Percentiles rank a stretch among this genome's conserved stretches.
phyloP scores from a whole-genome alignment of 1,284 basidiomycete species.

The Ceratobasidium sp. region DNA sequence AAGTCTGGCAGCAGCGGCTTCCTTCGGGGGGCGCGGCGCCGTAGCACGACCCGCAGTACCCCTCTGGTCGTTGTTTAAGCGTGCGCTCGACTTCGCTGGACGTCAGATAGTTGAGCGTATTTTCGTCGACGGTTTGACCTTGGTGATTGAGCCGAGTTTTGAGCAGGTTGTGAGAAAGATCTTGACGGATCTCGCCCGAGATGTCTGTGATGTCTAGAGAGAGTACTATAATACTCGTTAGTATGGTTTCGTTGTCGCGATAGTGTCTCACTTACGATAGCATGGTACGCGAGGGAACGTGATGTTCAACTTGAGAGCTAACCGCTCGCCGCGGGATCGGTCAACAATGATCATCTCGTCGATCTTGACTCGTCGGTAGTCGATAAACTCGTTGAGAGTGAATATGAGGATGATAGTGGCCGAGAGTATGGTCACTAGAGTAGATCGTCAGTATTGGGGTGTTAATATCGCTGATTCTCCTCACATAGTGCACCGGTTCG shows the following conservation, averaged over 20 bases:
- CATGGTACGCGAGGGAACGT: no score
- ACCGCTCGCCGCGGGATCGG: no score
- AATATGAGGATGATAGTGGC: slow-evolving; percentile 89
- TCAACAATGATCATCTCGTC: no score
- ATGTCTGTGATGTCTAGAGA: slow-evolving; percentile 99
- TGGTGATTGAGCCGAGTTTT: slow-evolving; percentile 81
- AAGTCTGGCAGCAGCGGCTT: slow-evolving; percentile 92
- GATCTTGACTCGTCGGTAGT: no score
- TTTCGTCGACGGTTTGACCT: slow-evolving; percentile 69
- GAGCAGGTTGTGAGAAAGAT: slow-evolving; percentile 88
- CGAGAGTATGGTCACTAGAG: slow-evolving; percentile 89
- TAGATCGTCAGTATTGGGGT: neutral
- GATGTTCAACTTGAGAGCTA: no score
- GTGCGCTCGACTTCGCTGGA: slow-evolving; percentile 88
- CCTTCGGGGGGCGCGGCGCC: slow-evolving; percentile 85
- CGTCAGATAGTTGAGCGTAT: slow-evolving; percentile 63
- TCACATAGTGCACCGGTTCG: slow-evolving; percentile 89
- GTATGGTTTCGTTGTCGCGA: no score
- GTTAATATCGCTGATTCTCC: slow-evolving; percentile 55
- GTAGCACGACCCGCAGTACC: slow-evolving; percentile 95
- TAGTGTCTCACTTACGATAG: no score
- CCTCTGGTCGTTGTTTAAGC: slow-evolving; percentile 70
- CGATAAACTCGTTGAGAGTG: no score
- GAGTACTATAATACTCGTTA: slow-evolving; percentile 73
- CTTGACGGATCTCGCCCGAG: slow-evolving; percentile 92